Evolutionary conservation across 2,329 filamentous ascomycete genomes (phyloP).

Genomic region (Stylonectria norvegica): DNA sequence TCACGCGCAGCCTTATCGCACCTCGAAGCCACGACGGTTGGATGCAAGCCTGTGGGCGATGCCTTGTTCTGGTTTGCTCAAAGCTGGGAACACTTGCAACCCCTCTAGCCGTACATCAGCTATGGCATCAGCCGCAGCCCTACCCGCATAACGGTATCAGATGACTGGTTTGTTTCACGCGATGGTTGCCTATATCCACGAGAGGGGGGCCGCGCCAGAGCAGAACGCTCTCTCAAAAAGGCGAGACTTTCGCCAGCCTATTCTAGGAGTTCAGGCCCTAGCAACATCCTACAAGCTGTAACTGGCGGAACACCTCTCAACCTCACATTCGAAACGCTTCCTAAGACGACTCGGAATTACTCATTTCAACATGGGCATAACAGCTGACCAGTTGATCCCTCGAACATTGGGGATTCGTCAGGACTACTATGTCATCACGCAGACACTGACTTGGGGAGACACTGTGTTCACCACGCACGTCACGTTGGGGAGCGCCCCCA

Average conservation of each 20-base stretch:
- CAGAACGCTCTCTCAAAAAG: conserved; percentile 17
- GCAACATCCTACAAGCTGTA: not conserved
- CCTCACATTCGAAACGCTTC: not conserved
- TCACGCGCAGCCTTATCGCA: conserved; percentile 5
- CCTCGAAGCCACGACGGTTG: conserved; percentile 8
- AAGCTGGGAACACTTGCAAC: not conserved
- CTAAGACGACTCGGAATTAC: not conserved
- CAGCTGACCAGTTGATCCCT: conserved; percentile 9
- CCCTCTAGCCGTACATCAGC: conserved; percentile 2
- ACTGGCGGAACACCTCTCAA: not conserved
- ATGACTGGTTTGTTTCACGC: conserved; percentile 15
- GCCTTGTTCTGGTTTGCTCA: conserved; percentile 3
- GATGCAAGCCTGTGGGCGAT: conserved; percentile 5
- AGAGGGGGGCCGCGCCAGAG: conserved; percentile 7
- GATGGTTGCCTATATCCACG: conserved; percentile 22
- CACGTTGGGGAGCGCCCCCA: conserved; percentile 24
- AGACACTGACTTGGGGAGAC: conserved; percentile 32
- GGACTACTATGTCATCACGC: conserved; percentile 32
- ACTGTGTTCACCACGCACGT: conserved; percentile 38
- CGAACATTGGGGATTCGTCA: conserved; percentile 22
- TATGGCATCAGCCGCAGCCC: conserved; percentile 3
- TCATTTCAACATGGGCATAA: conserved; percentile 5
- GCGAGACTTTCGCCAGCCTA: conserved; percentile 5
- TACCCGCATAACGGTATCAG: conserved; percentile 16
- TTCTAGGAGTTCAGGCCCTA: not conserved